These are phyloP conservation scores for Boechera stricta DNA, from an alignment of 345 rosid species.

Conservation along the genomic window DNA sequence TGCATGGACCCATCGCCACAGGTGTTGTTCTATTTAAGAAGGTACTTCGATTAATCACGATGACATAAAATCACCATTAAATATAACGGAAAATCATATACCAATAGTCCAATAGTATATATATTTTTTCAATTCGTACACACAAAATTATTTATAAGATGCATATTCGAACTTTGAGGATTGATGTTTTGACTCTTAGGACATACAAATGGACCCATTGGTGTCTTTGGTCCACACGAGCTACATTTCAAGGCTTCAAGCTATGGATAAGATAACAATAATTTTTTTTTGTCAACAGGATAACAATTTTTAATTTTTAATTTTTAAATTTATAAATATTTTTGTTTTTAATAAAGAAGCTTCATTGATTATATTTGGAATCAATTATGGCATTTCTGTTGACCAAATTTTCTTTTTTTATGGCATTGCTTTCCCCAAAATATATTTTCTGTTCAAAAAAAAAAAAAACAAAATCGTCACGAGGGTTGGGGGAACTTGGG, in stretches of 20 bases:
- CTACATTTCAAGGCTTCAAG: conserved; percentile 15
- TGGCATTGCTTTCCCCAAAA: conserved; percentile 1
- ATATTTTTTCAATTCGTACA: background rate
- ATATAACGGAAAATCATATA: background rate
- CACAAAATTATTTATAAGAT: conserved; percentile 16
- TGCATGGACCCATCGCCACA: conserved; percentile 33
- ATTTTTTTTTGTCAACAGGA: too few species aligned
- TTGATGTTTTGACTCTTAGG: conserved; percentile 38
- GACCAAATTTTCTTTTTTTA: background rate
- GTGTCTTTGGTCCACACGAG: conserved; percentile 38
- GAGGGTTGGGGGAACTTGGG: background rate
- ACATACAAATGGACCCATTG: conserved; percentile 35
- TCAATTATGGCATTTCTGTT: conserved; percentile 14
- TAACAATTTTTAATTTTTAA: background rate
- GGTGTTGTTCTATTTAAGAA: conserved; percentile 28
- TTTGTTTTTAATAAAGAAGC: conserved; percentile 4
- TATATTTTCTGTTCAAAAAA: background rate
- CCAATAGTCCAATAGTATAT: background rate
- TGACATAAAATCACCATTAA: conserved; percentile 12
- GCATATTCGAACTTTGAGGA: conserved; percentile 35
- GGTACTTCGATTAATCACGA: conserved; percentile 24
- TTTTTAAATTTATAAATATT: background rate
- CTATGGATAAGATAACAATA: conserved; percentile 33
- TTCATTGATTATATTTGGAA: conserved; percentile 5
- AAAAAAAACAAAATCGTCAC: conserved; percentile 19